These are phyloP conservation scores for Lichina pygmaea DNA, from an alignment of 495 filamentous ascomycete species.

Conservation along the genomic window DNA sequence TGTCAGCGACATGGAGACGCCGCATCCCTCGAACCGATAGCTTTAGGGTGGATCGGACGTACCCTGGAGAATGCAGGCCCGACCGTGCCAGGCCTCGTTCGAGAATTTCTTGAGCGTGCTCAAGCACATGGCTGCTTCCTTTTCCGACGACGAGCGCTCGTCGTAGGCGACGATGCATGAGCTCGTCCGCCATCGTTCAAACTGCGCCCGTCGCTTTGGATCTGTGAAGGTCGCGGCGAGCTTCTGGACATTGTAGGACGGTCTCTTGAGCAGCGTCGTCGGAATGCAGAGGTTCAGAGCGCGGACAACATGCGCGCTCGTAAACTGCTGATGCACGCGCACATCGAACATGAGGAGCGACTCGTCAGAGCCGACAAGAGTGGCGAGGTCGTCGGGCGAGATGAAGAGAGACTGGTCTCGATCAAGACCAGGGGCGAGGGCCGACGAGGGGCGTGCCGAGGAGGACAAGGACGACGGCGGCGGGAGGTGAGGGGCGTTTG, in stretches of 20 bases:
- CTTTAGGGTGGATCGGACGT: conserved; percentile 4
- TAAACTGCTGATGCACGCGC: conserved; percentile 60
- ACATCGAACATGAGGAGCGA: conserved; percentile 55
- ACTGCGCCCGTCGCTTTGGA: conserved; percentile 41
- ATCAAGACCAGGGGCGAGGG: no score
- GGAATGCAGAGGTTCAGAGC: conserved; percentile 88
- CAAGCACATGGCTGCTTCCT: conserved; percentile 47
- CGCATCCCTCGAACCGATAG: no score
- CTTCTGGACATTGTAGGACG: conserved; percentile 77
- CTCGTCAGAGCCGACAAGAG: background rate
- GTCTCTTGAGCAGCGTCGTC: conserved; percentile 73
- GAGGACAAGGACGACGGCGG: no score
- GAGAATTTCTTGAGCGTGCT: conserved; percentile 86
- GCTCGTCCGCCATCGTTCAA: conserved; percentile 46
- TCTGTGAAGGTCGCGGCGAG: conserved; percentile 67
- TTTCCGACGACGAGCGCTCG: conserved; percentile 38
- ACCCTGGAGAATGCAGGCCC: conserved; percentile 39
- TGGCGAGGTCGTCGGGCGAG: background rate
- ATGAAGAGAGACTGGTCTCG: no score
- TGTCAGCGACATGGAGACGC: background rate
- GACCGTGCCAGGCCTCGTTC: conserved; percentile 56
- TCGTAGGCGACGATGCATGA: conserved; percentile 75
- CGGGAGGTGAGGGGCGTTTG: no score
- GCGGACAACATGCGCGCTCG: conserved; percentile 40
- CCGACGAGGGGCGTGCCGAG: no score